Percentiles rank a stretch among this genome's conserved stretches.
These are phyloP conservation scores for Penicillium coprophilum DNA, from an alignment of 495 filamentous ascomycete genomes.

Conservation along the genomic window DNA sequence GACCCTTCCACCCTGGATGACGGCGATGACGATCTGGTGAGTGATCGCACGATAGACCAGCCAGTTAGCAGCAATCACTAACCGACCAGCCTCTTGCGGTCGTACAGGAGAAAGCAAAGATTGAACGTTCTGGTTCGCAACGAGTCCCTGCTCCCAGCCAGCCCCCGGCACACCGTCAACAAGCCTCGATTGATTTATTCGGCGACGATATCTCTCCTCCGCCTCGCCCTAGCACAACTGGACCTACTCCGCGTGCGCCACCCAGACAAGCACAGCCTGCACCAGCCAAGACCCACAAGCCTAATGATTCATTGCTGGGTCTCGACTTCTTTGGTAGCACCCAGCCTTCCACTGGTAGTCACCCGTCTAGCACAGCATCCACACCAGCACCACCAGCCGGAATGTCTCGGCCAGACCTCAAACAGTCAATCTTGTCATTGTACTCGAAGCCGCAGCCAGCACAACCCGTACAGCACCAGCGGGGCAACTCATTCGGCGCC, in stretches of 20 bases:
- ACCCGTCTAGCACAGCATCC: conserved; percentile 71
- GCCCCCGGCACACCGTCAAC: conserved; percentile 42
- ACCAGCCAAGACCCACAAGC: conserved; percentile 62
- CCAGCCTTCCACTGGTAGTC: conserved; percentile 59
- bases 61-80: conserved; percentile 15
- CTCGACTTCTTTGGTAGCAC: conserved; percentile 86
- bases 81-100: conserved; percentile 63
- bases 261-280: conserved; percentile 58
- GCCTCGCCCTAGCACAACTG: conserved; percentile 65
- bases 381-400: conserved; percentile 53
- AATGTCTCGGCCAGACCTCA: conserved; percentile 87
- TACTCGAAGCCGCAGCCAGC: conserved; percentile 78
- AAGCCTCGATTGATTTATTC: conserved; percentile 60
- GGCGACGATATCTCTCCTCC: conserved; percentile 59
- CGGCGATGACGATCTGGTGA: conserved; percentile 77
- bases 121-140: conserved; percentile 61
- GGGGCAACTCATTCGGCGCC: conserved; percentile 65
- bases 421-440: conserved; percentile 93
- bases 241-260: conserved; percentile 51
- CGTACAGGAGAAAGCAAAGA: conserved; percentile 70
- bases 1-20: conserved; percentile 83
- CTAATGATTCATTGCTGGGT: conserved; percentile 83
- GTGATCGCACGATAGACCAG: conserved; percentile 16
- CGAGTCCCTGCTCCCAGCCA: conserved; percentile 44
- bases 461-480: conserved; percentile 56